Percentiles rank a stretch among this genome's conserved stretches.
Conservation (phyloP, 371 early-diverging fungal species). For the Nosema granulosis region DNA sequence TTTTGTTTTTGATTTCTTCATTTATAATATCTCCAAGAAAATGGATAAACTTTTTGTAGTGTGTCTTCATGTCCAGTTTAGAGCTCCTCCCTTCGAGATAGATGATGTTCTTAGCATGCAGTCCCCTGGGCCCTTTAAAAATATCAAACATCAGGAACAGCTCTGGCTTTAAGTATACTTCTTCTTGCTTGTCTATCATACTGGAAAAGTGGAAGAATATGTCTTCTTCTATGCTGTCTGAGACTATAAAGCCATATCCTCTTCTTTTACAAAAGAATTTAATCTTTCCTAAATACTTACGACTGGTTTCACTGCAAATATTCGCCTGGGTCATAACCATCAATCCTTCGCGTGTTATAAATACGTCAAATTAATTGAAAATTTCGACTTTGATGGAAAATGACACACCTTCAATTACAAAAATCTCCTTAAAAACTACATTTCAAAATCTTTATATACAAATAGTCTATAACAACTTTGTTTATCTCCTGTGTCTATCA, state of each 20-base stretch:
- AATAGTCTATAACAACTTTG: too few relatives aligned
- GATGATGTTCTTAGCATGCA: slow-evolving; percentile 30
- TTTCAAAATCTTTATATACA: not conserved
- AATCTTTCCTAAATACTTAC: slow-evolving; percentile 3
- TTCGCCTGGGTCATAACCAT: too few relatives aligned
- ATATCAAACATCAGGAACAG: slow-evolving; percentile 20
- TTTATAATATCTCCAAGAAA: not conserved
- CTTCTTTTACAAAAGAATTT: slow-evolving; percentile 39
- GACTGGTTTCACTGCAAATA: too few relatives aligned
- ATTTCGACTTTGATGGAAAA: too few relatives aligned
- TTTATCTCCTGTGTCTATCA: too few relatives aligned
- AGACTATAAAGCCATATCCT: slow-evolving; percentile 42
- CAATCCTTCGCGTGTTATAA: too few relatives aligned
- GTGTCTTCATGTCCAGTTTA: not conserved
- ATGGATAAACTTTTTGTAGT: not conserved
- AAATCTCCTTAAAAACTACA: not conserved
- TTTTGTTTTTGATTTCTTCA: not conserved
- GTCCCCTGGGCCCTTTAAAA: slow-evolving; percentile 25
- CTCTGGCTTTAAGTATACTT: slow-evolving; percentile 25
- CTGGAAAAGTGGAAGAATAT: slow-evolving; percentile 44
- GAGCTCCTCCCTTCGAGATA: not conserved
- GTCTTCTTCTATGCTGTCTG: slow-evolving; percentile 35
- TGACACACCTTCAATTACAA: too few relatives aligned
- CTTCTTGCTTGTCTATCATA: not conserved
- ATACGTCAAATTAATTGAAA: too few relatives aligned